Base-by-base conservation (phyloP, 2,329 filamentous ascomycete genomes). In the Fusarium miscanthi region DNA sequence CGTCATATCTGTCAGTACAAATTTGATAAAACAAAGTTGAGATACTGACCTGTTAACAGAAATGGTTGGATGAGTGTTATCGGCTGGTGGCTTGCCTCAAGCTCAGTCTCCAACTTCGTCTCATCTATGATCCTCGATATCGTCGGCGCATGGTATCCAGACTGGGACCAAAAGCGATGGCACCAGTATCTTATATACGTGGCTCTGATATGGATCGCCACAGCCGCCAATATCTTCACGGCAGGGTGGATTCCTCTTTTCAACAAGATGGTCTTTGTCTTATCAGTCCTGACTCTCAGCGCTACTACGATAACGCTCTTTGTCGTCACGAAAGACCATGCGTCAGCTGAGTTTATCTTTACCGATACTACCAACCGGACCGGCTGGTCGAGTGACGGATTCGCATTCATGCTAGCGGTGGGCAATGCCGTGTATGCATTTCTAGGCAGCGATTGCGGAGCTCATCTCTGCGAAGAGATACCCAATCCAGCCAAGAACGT, bases 101-200 rank as follows among this genome's bases (percentile, higher is more conserved):
- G 72, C 51, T 75, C 72, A n/a, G 73, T 75, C 16, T 70, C 69
- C 17, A 75, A 75, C 51, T 75, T 75, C 27, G 70, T 75, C 0
- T 60, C 73, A 27, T 73, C 70, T 1, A 75, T 75, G 73, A 70
- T 75, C 11, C 70, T 75, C 12, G 67, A 72, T 9, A 73, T 75
- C 8, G 57, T 59, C 3, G 35, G 59, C 4, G 67, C 70, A 1
- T 75, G 72, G 73, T 14, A 90, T 72, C 83, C 87, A 2, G 82
- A 80, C 46, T 93, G 90, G 77, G 81, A 84, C 11, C 70, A 87
- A 5, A 78, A 91, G 70, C 77, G 86, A 19, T 93, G 90, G 88
- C 90, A 93, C 72, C 88, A 91, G 66, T 93, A 93, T 78, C 80
- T 92, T 16, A 90, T 93, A 59, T 93, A 92, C 78, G 86, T 91